phyloP scores from a whole-genome alignment of 306 rosid genomes.

The Dalbergia oliveri region DNA sequence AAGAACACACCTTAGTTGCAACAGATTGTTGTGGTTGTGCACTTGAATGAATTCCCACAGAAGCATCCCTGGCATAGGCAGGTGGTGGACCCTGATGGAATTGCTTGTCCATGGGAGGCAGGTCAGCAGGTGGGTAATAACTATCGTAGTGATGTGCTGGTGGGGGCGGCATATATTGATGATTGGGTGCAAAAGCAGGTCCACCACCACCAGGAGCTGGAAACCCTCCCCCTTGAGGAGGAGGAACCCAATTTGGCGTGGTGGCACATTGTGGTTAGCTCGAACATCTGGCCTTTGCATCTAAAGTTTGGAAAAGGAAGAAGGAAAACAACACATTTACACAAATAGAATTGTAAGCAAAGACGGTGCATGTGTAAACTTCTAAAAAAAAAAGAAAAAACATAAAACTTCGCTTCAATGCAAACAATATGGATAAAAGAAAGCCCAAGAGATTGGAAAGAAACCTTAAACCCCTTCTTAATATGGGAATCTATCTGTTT shows the following conservation, averaged over 20 bases:
- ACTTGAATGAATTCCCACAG: slow-evolving; percentile 42
- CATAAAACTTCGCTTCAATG: background rate
- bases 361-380: background rate
- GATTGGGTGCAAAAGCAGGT: slow-evolving; percentile 53
- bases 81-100: slow-evolving; percentile 56
- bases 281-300: slow-evolving; percentile 50
- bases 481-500: background rate
- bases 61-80: slow-evolving; percentile 51
- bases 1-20: slow-evolving; percentile 46
- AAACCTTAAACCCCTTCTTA: slow-evolving; percentile 2
- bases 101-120: slow-evolving; percentile 51
- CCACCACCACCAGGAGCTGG: slow-evolving; percentile 45
- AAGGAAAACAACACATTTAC: background rate
- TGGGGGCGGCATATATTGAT: slow-evolving; percentile 51
- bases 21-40: slow-evolving; percentile 46
- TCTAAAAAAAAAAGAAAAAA: background rate
- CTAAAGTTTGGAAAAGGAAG: slow-evolving; percentile 29
- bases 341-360: background rate
- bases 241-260: slow-evolving; percentile 56
- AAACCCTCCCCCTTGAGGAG: slow-evolving; percentile 56
- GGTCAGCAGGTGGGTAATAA: slow-evolving; percentile 52
- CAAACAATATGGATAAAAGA: background rate
- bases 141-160: slow-evolving; percentile 53
- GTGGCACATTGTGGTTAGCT: slow-evolving; percentile 50
- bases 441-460: background rate